Evolutionary conservation across 257 asterid genomes (phyloP), one percentile per base, ranked within the genome.

Genomic region (Forsythia suspensa): DNA sequence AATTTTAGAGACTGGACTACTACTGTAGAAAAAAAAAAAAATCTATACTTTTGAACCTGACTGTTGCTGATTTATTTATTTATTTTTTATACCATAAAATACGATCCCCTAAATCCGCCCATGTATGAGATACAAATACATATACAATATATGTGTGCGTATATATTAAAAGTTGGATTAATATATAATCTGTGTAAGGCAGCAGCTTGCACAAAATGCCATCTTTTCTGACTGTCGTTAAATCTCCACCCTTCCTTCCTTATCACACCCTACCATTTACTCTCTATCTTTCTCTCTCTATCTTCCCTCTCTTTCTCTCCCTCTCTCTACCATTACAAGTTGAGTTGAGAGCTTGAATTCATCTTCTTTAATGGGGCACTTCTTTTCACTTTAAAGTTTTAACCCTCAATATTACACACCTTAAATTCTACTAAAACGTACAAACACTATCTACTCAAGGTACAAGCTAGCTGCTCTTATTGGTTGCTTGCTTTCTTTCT

Each of bases 181-280:
- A 61, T 61, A 8, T 63, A 29, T 63, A 63, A 61, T 61, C 18
- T 29, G 18, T 73, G 36, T 40, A 79, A 79, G 80, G 71, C 90
- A 86, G 91, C 88, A 83, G 63, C 87, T 24, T 84, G 91, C 87
- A 93, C 76, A 88, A 82, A 86, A 84, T 83, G 92, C 87, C 91
- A 88, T 81, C 76, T 70, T 65, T 87, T 86, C 97, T 87, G 96
- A 83, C 91, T 82, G 82, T 7, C 70, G 40, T 91, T 90, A 84
- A 94, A 94, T 91, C 97, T 94, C 97, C 82, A 71, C 98, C 98
- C 96, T 90, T 90, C 97, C 87, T 94, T 84, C 92, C 97, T 92
- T 94, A 94, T 94, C 98, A 80, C 92, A 71, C 88, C 77, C 69
- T n/a, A 46, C 65, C 80, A 79, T 42, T 55, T 70, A 81, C 74